Evolutionary conservation across 805 yeast species (phyloP).

Genomic region (Ogataea haglerorum): DNA sequence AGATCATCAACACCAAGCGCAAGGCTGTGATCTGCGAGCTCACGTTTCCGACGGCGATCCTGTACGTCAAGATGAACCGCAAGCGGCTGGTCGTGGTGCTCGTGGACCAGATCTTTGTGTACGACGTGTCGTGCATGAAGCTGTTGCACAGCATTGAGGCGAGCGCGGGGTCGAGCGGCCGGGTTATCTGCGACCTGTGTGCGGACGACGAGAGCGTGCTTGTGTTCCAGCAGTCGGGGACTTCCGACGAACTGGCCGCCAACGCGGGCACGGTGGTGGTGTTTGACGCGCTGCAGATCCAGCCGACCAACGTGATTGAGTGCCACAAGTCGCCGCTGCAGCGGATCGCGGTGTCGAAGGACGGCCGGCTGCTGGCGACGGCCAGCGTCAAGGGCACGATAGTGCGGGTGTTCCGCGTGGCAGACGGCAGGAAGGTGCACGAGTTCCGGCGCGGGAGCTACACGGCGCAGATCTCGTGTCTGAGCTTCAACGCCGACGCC

Average conservation of each 20-base stretch:
- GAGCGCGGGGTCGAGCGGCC: constrained; percentile 27
- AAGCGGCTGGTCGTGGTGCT: constrained; percentile 76
- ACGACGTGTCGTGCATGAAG: constrained; percentile 88
- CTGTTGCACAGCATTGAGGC: constrained; percentile 69
- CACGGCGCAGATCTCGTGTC: constrained; percentile 72
- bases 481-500: constrained; percentile 71
- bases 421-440: constrained; percentile 56
- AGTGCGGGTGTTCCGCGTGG: constrained; percentile 72
- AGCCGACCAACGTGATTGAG: constrained; percentile 76
- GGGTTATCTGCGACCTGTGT: constrained; percentile 29
- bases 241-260: constrained; percentile 1
- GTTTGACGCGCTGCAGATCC: constrained; percentile 70
- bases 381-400: constrained; percentile 90
- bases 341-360: constrained; percentile 61
- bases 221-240: constrained; percentile 51
- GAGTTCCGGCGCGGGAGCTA: constrained; percentile 87
- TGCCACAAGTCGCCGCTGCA: constrained; percentile 83
- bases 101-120: constrained; percentile 77
- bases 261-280: constrained; percentile 66
- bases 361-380: constrained; percentile 81
- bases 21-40: constrained; percentile 78
- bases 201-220: constrained; percentile 47
- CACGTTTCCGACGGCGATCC: constrained; percentile 74
- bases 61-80: constrained; percentile 74
- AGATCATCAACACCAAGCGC: constrained; percentile 80